Conservation (phyloP, 1,284 basidiomycete species). For the Pseudozyma sp. region DNA sequence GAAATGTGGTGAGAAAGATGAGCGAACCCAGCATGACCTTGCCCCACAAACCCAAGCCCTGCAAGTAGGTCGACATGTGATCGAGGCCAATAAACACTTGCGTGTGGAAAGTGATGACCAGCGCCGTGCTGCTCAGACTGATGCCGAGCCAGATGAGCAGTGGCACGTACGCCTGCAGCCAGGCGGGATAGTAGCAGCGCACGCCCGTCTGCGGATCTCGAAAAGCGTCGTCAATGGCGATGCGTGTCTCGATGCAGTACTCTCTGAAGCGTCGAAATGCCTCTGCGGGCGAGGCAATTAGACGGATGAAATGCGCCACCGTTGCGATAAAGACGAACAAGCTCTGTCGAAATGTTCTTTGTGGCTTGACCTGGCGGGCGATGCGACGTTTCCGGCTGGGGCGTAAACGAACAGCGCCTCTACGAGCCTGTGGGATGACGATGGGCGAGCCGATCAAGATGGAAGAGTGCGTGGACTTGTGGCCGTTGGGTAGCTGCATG, state of each 20-base stretch:
- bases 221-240: conserved; percentile 60
- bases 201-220: conserved; percentile 59
- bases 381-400: conserved; percentile 27
- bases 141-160: conserved; percentile 69
- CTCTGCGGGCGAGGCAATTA: conserved; percentile 43
- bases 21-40: conserved; percentile 59
- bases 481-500: conserved; percentile 23
- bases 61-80: conserved; percentile 54
- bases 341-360: conserved; percentile 31
- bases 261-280: conserved; percentile 30
- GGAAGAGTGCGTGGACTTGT: conserved; percentile 42
- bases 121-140: conserved; percentile 61
- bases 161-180: conserved; percentile 68
- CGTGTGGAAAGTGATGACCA: conserved; percentile 67
- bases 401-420: conserved; percentile 49
- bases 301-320: conserved; percentile 22
- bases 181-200: conserved; percentile 61
- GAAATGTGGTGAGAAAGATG: conserved; percentile 69
- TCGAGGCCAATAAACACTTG: conserved; percentile 65
- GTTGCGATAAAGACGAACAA: conserved; percentile 22
- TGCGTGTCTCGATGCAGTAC: conserved; percentile 43
- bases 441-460: conserved; percentile 57
- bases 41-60: conserved; percentile 55
- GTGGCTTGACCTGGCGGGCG: conserved; percentile 21
- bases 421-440: conserved; percentile 58